Evolutionary conservation across 352 stramenopile species (phyloP).

Genomic region (Globisporangium rhizosaccharum): DNA sequence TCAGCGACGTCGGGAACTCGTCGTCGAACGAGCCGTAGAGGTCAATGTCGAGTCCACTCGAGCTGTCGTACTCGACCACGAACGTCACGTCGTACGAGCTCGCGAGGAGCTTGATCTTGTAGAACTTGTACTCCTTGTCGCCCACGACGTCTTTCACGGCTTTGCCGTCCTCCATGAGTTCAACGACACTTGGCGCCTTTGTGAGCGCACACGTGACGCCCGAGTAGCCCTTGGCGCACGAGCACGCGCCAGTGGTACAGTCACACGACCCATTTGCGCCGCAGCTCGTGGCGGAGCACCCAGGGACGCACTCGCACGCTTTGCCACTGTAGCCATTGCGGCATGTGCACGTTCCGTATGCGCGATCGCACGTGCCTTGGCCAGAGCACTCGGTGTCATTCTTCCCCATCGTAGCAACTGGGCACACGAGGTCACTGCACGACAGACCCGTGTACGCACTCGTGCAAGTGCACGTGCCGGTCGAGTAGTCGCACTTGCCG

Average conservation of each 20-base stretch:
- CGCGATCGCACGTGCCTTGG: conserved; percentile 48
- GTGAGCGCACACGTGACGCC: conserved; percentile 29
- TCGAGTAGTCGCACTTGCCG: conserved; percentile 43
- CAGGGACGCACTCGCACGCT: conserved; percentile 65
- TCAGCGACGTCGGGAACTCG: conserved; percentile 43
- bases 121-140: conserved; percentile 67
- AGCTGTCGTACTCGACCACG: conserved; percentile 29
- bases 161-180: conserved; percentile 22
- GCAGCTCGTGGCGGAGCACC: conserved; percentile 43
- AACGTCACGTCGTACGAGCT: conserved; percentile 73
- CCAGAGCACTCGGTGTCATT: conserved; percentile 54
- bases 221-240: conserved; percentile 37
- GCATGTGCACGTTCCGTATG: conserved; percentile 44
- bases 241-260: conserved; percentile 57
- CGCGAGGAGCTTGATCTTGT: conserved; percentile 48
- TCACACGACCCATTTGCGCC: conserved; percentile 41
- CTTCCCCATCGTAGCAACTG: conserved; percentile 27
- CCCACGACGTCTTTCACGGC: conserved; percentile 21
- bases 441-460: conserved; percentile 46
- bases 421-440: conserved; percentile 58
- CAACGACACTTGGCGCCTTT: conserved; percentile 15
- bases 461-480: conserved; percentile 41
- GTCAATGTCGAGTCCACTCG: conserved; percentile 36
- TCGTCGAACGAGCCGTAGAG: conserved; percentile 75
- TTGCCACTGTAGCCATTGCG: conserved; percentile 49